phyloP scores from a whole-genome alignment of 371 early-diverging fungal genomes.

The Rhizopus delemar region DNA sequence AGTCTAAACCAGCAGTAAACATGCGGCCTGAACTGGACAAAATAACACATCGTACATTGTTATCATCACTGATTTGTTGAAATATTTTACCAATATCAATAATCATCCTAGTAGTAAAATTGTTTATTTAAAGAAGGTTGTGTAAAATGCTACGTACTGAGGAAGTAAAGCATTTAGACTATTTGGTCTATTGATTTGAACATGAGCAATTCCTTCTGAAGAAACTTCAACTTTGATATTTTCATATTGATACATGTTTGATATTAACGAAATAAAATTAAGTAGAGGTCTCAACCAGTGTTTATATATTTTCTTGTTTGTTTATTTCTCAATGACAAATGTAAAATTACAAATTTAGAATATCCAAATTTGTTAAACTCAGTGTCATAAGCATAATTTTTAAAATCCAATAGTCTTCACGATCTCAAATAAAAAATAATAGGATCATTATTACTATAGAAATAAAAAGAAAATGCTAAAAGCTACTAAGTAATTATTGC shows the following conservation, averaged over 20 bases:
- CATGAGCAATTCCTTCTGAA: slow-evolving; percentile 73
- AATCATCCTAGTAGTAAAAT: slow-evolving; percentile 18
- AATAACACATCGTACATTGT: slow-evolving; percentile 71
- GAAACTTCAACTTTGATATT: slow-evolving; percentile 59
- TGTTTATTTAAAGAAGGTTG: background rate
- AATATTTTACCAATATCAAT: slow-evolving; percentile 53
- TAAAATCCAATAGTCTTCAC: no score
- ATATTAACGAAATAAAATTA: slow-evolving; percentile 9
- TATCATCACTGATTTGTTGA: slow-evolving; percentile 55
- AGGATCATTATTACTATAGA: no score
- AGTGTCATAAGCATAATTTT: no score
- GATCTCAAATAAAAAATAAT: no score
- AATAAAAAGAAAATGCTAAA: no score
- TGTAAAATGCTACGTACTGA: slow-evolving; percentile 27
- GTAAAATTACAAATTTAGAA: no score
- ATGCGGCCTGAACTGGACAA: slow-evolving; percentile 72
- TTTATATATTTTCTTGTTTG: no score
- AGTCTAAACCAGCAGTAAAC: slow-evolving; percentile 91
- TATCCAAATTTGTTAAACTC: no score
- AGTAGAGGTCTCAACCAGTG: background rate
- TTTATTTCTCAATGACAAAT: no score
- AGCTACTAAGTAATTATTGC: no score
- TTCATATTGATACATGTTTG: slow-evolving; percentile 55
- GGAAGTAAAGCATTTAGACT: slow-evolving; percentile 80
- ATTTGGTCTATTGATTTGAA: slow-evolving; percentile 81